Evolutionary conservation across 306 rosid species (phyloP), one percentile per base, ranked within the genome.

Genomic region (Cucurbita maxima): DNA sequence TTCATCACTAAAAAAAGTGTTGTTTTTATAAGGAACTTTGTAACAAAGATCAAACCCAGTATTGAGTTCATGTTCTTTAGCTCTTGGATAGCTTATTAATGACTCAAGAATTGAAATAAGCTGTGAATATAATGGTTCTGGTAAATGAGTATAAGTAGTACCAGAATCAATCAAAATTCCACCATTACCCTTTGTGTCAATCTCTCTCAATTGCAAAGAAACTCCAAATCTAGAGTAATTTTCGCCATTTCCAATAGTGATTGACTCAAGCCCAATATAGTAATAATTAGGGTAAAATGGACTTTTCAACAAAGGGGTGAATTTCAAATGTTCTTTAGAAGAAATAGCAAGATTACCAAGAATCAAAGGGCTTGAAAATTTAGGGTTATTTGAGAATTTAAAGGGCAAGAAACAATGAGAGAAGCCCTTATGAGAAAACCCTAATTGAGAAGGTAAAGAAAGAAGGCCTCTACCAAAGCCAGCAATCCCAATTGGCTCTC

Each of bases 331-430:
- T 8, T 80, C 77, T 71, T 79, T 78, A 18, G 85, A 78, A 63
- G 85, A 81, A 63, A 83, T 50, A 25, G 85, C 82, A 25, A 47
- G 75, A 19, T 79, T 72, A 63, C 89, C 89, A 56, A 85, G 50
- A 36, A 85, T 79, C 47, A 85, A 74, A 18, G 87, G 85, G 76
- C 89, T 85, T 74, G 87, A 81, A 36, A 83, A 77, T 11, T 83
- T 83, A 70, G 89, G 89, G 80, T 86, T 86, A 80, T 86, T 86
- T 22, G 83, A 78, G 55, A 74, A 86, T 77, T 86, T 86, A 79
- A 86, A 86, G 47, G 80, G 77, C 81, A 86, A 83, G 75, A 86
- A 86, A 4, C 87, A 85, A 50, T 85, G 83, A 16, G 89, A 85
- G 78, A 83, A 85, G 0, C 89, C 87, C 66, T 81, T 85, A 7